Evolutionary conservation across 371 early-diverging fungal species (phyloP).

Genomic region (Circinella minor): DNA sequence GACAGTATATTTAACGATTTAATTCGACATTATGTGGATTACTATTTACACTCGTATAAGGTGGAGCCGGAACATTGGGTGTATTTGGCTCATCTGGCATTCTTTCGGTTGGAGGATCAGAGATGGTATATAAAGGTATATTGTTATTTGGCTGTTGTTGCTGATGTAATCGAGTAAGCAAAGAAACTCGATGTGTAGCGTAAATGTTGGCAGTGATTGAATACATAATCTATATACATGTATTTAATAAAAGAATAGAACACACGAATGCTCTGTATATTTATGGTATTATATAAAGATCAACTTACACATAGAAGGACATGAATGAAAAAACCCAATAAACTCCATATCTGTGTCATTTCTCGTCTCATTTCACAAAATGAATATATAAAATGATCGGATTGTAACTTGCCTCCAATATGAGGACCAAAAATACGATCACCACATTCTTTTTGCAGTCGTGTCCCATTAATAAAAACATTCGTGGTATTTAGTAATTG

Average conservation of each 20-base stretch:
- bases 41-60: background rate
- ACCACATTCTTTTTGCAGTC: constrained; percentile 1
- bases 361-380: constrained; percentile 13
- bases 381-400: background rate
- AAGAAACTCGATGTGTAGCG: background rate
- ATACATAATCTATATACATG: background rate
- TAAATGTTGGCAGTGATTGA: background rate
- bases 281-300: background rate
- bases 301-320: constrained; percentile 11
- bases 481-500: background rate
- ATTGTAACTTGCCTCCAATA: background rate
- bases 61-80: background rate
- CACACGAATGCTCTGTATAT: too few species aligned
- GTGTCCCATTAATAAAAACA: background rate
- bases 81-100: background rate
- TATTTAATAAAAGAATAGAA: too few species aligned
- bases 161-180: background rate
- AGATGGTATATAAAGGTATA: constrained; percentile 3
- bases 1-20: background rate
- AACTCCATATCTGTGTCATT: constrained; percentile 8
- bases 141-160: background rate
- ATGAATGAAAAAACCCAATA: constrained; percentile 11
- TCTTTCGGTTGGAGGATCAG: background rate
- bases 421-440: background rate
- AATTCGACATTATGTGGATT: background rate